Percentiles rank a stretch among this genome's conserved stretches.
phyloP scores from a whole-genome alignment of 768 basidiomycete genomes.

The Panaeolus cyanescens region DNA sequence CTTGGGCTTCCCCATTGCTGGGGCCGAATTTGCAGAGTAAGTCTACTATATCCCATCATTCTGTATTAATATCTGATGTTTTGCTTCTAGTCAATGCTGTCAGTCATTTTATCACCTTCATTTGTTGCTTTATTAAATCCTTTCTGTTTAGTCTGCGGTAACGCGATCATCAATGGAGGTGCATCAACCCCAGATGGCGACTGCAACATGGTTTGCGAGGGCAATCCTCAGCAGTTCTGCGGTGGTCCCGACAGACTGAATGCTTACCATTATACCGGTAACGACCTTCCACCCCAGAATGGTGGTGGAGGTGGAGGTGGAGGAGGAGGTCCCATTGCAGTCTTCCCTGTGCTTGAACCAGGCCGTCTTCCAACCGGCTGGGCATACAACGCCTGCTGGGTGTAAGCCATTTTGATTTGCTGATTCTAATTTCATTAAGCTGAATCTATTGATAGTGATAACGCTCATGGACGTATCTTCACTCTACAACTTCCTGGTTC shows the following conservation, averaged over 20 bases:
- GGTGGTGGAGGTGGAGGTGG: constrained; percentile 39
- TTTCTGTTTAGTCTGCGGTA: constrained; percentile 48
- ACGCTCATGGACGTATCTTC: constrained; percentile 65
- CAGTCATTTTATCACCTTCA: constrained; percentile 22
- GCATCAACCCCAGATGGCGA: constrained; percentile 46
- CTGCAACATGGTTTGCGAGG: constrained; percentile 69
- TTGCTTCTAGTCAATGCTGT: constrained; percentile 52
- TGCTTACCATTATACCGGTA: constrained; percentile 71
- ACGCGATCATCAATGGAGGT: constrained; percentile 46
- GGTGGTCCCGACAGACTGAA: constrained; percentile 72
- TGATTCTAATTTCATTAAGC: neutral
- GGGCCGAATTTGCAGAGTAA: constrained; percentile 40
- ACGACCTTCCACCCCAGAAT: constrained; percentile 40
- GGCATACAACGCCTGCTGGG: constrained; percentile 67
- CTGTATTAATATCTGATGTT: neutral
- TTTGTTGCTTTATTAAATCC: constrained; percentile 5
- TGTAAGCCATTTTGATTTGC: constrained; percentile 37
- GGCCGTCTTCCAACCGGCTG: constrained; percentile 55
- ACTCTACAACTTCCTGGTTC: constrained; percentile 23
- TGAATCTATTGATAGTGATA: constrained; percentile 44
- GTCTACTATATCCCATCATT: constrained; percentile 16
- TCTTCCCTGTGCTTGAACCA: constrained; percentile 42
- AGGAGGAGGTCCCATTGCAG: constrained; percentile 22
- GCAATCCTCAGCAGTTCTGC: constrained; percentile 66
- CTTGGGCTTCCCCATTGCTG: constrained; percentile 42